Conservation (phyloP, 2,329 filamentous ascomycete genomes). For the Ceratocystiopsis brevicomis region DNA sequence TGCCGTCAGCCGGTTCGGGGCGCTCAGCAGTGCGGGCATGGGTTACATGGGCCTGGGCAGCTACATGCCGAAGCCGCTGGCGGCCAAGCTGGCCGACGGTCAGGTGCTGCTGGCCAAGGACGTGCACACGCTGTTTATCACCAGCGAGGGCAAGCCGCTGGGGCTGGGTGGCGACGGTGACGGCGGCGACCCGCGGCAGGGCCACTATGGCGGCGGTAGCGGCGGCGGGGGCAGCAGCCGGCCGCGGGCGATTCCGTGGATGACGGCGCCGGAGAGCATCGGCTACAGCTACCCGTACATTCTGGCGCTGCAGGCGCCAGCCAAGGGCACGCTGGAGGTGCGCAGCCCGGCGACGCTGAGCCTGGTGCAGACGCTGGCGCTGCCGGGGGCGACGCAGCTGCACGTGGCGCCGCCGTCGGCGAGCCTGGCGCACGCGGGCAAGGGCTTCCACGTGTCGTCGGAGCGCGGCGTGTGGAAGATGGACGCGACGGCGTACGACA, state of each 20-base stretch:
- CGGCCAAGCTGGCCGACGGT: constrained; percentile 61
- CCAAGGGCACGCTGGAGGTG: constrained; percentile 74
- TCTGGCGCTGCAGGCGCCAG: constrained; percentile 53
- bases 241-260: constrained; percentile 83
- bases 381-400: constrained; percentile 66
- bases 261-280: constrained; percentile 67
- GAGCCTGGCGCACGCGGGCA: constrained; percentile 87
- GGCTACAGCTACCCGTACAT: constrained; percentile 97
- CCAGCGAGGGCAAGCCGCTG: constrained; percentile 55
- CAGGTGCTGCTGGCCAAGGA: constrained; percentile 93
- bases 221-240: constrained; percentile 27
- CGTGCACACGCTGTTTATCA: constrained; percentile 85
- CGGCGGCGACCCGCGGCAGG: no score
- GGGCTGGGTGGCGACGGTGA: no score
- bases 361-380: constrained; percentile 65
- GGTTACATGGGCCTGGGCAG: constrained; percentile 90
- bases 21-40: constrained; percentile 67
- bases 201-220: no score
- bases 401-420: constrained; percentile 87
- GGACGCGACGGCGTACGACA: constrained; percentile 80
- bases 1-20: constrained; percentile 56
- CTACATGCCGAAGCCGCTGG: constrained; percentile 78
- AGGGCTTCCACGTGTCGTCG: constrained; percentile 85
- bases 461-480: constrained; percentile 91
- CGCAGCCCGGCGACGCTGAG: constrained; percentile 82